Evolutionary conservation across 1,284 basidiomycete genomes (phyloP).

Genomic region (Microbotryum intermedium): DNA sequence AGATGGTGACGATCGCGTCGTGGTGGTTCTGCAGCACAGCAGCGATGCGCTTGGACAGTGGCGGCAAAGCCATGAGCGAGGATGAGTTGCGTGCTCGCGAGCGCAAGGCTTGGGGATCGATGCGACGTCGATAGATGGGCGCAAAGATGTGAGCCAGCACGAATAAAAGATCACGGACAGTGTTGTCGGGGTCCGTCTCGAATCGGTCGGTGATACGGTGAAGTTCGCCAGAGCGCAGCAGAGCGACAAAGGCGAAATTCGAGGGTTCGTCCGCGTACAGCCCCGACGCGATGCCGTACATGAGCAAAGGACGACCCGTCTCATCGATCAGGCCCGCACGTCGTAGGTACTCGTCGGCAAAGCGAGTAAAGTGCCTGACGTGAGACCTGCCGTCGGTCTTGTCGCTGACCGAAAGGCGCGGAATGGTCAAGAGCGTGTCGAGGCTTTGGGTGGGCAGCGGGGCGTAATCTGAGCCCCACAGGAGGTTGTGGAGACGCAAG

Average conservation of each 20-base stretch:
- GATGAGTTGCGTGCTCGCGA: constrained; percentile 46
- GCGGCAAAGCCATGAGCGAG: constrained; percentile 52
- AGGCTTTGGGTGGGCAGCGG: constrained; percentile 48
- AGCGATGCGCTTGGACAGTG: constrained; percentile 43
- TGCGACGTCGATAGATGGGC: constrained; percentile 47
- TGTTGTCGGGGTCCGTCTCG: constrained; percentile 40
- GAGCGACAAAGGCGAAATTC: constrained; percentile 55
- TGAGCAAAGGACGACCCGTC: constrained; percentile 51
- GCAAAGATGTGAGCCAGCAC: constrained; percentile 56
- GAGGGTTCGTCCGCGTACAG: constrained; percentile 60
- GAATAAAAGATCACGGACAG: constrained; percentile 49
- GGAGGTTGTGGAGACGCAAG: constrained; percentile 55
- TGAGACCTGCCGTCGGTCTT: constrained; percentile 43
- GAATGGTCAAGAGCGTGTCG: constrained; percentile 49
- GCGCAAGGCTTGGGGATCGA: constrained; percentile 43
- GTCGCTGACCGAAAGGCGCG: constrained; percentile 52
- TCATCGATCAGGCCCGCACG: constrained; percentile 49
- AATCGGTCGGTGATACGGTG: constrained; percentile 48
- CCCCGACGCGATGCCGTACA: constrained; percentile 35
- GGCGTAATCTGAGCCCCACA: constrained; percentile 52
- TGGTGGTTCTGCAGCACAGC: constrained; percentile 48
- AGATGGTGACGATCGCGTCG: constrained; percentile 48
- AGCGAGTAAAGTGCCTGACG: constrained; percentile 56
- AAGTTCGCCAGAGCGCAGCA: constrained; percentile 52
- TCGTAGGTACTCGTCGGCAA: constrained; percentile 60